A percentile compares a stretch with the other conserved stretches of the same genome.
Conservation (phyloP, 78 protist species). For the Cavenderia fasciculata region DNA sequence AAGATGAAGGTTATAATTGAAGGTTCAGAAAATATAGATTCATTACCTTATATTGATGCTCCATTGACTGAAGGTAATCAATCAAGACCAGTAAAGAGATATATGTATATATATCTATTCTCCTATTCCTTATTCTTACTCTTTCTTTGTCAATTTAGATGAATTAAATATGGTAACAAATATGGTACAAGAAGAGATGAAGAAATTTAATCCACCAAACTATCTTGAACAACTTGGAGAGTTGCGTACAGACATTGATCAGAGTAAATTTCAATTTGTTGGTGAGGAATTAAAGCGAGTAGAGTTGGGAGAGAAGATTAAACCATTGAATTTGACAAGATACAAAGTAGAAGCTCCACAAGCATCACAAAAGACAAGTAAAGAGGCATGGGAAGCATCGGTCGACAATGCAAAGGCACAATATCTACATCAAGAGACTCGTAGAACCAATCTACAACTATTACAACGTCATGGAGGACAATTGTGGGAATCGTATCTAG, state of each 20-base stretch:
- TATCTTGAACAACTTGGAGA: conserved; percentile 59
- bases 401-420: conserved; percentile 71
- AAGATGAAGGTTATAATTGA: conserved; percentile 46
- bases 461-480: conserved; percentile 28
- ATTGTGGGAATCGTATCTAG: conserved; percentile 22
- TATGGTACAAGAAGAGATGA: conserved; percentile 58
- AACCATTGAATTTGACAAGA: conserved; percentile 14
- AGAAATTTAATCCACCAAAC: conserved; percentile 53
- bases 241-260: too few relatives aligned
- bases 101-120: neutral
- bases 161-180: conserved; percentile 18
- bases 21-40: conserved; percentile 35
- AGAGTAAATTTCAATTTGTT: conserved; percentile 46
- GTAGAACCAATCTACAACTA: conserved; percentile 34
- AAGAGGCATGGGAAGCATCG: neutral
- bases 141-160: neutral
- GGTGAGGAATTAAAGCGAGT: conserved; percentile 51
- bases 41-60: conserved; percentile 64
- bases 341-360: conserved; percentile 20
- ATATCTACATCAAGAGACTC: conserved; percentile 53
- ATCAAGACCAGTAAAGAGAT: neutral
- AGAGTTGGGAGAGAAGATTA: neutral
- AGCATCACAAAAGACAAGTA: neutral
- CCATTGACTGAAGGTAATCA: conserved; percentile 23
- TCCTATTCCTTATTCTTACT: neutral